These are phyloP conservation scores for Herpotrichia juniperi DNA, from an alignment of 2,329 filamentous ascomycete species.

Conservation along the genomic window DNA sequence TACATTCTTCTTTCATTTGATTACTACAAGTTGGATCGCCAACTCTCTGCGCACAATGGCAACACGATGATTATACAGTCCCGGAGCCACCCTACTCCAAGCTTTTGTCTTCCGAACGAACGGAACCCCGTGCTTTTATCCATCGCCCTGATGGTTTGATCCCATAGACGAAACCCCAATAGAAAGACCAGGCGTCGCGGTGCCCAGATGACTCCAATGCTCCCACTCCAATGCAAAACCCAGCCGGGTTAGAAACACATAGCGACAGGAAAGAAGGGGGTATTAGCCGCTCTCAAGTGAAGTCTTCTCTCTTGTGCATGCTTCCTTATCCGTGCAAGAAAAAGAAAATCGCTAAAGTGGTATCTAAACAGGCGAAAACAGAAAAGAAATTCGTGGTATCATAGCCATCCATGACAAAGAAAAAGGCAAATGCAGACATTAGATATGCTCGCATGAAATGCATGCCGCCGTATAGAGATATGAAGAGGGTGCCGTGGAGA, in stretches of 20 bases:
- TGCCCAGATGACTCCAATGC: neutral
- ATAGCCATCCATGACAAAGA: conserved; percentile 33
- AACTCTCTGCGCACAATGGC: neutral
- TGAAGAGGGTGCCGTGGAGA: conserved; percentile 1
- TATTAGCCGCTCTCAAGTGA: neutral
- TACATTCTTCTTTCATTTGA: neutral
- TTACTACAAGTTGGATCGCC: neutral
- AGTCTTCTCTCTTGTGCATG: neutral
- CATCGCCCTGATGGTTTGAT: neutral
- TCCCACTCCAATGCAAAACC: conserved; percentile 4
- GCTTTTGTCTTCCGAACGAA: conserved; percentile 1
- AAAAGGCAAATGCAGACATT: conserved; percentile 26
- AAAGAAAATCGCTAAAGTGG: conserved; percentile 60
- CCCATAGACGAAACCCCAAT: neutral
- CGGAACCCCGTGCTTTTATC: neutral
- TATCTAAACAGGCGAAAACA: conserved; percentile 40
- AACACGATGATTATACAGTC: conserved; percentile 1
- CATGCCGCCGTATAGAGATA: conserved; percentile 9
- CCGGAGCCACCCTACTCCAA: neutral
- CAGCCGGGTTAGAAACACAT: neutral
- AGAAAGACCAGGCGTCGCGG: neutral
- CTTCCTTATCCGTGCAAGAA: conserved; percentile 68
- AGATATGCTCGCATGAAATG: conserved; percentile 25
- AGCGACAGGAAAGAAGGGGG: conserved; percentile 2
- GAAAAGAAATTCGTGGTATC: conserved; percentile 35